Conservation (phyloP, 441 rosid species). For the Sinapis alba region DNA sequence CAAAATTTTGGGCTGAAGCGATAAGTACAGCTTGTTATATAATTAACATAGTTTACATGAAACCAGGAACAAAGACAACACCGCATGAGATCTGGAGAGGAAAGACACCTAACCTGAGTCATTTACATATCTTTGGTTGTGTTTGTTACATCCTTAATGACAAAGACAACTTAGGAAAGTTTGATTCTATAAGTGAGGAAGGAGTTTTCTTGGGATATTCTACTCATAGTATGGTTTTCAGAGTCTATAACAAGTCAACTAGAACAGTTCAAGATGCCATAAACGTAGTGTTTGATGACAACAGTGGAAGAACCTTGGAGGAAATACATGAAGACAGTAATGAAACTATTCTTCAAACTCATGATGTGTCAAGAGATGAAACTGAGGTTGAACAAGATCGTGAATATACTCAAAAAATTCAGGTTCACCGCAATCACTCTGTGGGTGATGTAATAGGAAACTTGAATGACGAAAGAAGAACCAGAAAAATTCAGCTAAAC, state of each 20-base stretch:
- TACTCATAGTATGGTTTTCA: neutral
- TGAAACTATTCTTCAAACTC: no score
- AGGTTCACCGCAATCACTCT: neutral
- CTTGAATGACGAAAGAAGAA: neutral
- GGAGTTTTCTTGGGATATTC: neutral
- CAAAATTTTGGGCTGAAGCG: neutral
- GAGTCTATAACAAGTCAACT: neutral
- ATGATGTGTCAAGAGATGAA: no score
- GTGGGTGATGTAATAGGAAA: neutral
- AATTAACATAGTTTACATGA: neutral
- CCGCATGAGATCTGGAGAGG: neutral
- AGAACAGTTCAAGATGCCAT: neutral
- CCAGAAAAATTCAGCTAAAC: neutral
- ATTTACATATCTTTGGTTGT: neutral
- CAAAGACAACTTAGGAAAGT: neutral
- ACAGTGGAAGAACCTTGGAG: accelerated
- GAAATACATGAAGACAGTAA: no score
- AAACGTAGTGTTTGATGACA: neutral
- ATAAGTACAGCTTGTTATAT: neutral
- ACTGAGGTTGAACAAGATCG: no score
- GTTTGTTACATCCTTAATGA: neutral
- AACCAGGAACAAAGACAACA: neutral
- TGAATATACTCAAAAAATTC: no score
- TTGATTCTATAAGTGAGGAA: neutral
- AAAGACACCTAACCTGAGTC: neutral